Base-by-base conservation (phyloP, 345 rosid species). In the Clausena lansium region DNA sequence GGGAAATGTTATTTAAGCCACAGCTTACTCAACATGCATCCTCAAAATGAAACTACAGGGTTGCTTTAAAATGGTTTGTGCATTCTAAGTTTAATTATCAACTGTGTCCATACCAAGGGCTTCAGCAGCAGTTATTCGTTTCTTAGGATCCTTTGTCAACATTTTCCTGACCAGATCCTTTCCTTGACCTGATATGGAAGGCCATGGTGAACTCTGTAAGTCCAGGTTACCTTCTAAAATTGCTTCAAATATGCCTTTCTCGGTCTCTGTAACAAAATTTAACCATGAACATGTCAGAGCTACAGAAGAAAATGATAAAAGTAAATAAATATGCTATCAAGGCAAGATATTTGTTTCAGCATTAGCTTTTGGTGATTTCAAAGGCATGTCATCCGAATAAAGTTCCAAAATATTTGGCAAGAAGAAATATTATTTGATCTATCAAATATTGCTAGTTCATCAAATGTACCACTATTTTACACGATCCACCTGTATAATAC, bases 141-240 rank as follows among this genome's bases (percentile, higher is more conserved):
- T 84, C 81, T 81, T 94, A 59, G 97, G 97, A 67, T 96, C 93
- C 84, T 57, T 89, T 8, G 83, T 76, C 57, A 96, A 81, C 97
- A 96, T 90, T 76, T 81, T 91, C 77, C 82, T 80, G 50, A 92
- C 70, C 75, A 95, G 89, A 83, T 95, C 98, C 81, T 96, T 94
- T 0, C 97, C 98, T n/a, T 85, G 79, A 60, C 79, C 67, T 1
- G 98, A 91, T 88, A 94, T 90, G 20, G 87, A 52, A 47, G 91
- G 93, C 99, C 99, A 96, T 5, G 97, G 99, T 6, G 75, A 17
- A 74, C 87, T 84, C 70, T 86, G 83, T 67, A 96, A 85, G 76
- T 96, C 97, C 10, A 96, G 89, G 1, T 87, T 80, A 38, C 92
- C 93, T 75, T 75, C 77, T 50, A 64, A 74, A 70, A 96, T 67